Percentiles rank a stretch among this genome's conserved stretches.
Conservation (phyloP, 768 basidiomycete species). For the Sporobolomyces pararoseus region DNA sequence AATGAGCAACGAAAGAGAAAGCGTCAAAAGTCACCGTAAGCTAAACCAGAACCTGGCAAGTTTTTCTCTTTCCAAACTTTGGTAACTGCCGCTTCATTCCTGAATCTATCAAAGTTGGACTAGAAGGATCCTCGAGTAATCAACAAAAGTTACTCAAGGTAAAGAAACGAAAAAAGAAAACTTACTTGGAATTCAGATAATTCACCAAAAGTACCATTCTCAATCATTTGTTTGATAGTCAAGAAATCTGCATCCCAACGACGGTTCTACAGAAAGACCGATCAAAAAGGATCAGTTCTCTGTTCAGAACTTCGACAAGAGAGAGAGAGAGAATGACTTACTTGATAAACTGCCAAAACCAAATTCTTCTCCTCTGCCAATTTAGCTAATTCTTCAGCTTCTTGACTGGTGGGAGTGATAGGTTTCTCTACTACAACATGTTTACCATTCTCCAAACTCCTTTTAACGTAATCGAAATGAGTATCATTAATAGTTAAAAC, state of each 20-base stretch:
- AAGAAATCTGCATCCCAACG: conserved; percentile 77
- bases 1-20: too few species aligned
- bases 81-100: conserved; percentile 27
- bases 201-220: conserved; percentile 48
- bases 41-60: conserved; percentile 61
- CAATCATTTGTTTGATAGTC: conserved; percentile 60
- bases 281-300: too few species aligned
- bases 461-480: conserved; percentile 66
- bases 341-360: conserved; percentile 54
- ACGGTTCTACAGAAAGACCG: conserved; percentile 53
- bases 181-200: conserved; percentile 33
- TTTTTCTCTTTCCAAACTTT: conserved; percentile 72
- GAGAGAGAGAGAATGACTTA: background rate
- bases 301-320: background rate
- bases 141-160: background rate
- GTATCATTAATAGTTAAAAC: conserved; percentile 71
- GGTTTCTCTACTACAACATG: conserved; percentile 75
- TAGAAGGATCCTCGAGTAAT: background rate
- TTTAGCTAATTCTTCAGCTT: conserved; percentile 61
- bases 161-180: background rate
- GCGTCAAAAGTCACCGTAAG: conserved; percentile 54
- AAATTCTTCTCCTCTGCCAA: conserved; percentile 62
- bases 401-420: conserved; percentile 59
- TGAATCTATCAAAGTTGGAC: conserved; percentile 67
- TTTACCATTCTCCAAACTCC: conserved; percentile 28